Evolutionary conservation across 345 rosid species (phyloP).

Genomic region (Theobroma cacao): DNA sequence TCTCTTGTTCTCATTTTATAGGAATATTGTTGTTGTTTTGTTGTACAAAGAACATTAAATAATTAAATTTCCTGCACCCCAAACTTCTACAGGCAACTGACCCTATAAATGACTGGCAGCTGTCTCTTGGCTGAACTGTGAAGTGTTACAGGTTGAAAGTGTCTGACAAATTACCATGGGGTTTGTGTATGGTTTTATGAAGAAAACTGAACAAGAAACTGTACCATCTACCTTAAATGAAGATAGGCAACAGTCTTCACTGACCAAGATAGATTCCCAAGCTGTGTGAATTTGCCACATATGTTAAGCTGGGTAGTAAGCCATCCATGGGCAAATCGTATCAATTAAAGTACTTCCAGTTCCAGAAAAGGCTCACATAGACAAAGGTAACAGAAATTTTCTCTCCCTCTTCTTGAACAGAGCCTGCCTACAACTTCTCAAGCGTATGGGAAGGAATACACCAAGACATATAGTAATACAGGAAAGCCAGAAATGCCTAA

Average conservation of each 20-base stretch:
- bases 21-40: not conserved
- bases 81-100: not conserved
- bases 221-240: conserved; percentile 19
- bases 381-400: conserved; percentile 45
- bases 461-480: conserved; percentile 27
- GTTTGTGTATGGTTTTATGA: conserved; percentile 12
- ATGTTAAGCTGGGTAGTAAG: not conserved
- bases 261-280: conserved; percentile 15
- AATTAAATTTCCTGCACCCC: not conserved
- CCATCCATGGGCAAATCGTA: not conserved
- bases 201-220: conserved; percentile 9
- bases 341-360: not conserved
- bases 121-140: not conserved
- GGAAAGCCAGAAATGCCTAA: conserved; percentile 34
- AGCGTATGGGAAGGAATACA: conserved; percentile 33
- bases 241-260: not conserved
- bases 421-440: conserved; percentile 39
- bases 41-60: not conserved
- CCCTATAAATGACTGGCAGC: not conserved
- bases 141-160: conserved; percentile 4
- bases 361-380: conserved; percentile 30
- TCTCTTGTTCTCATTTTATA: not conserved
- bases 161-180: conserved; percentile 11
- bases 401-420: conserved; percentile 42
- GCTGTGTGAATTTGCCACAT: not conserved